Conservation (phyloP, 2,329 filamentous ascomycete species). For the Claviceps africana region DNA sequence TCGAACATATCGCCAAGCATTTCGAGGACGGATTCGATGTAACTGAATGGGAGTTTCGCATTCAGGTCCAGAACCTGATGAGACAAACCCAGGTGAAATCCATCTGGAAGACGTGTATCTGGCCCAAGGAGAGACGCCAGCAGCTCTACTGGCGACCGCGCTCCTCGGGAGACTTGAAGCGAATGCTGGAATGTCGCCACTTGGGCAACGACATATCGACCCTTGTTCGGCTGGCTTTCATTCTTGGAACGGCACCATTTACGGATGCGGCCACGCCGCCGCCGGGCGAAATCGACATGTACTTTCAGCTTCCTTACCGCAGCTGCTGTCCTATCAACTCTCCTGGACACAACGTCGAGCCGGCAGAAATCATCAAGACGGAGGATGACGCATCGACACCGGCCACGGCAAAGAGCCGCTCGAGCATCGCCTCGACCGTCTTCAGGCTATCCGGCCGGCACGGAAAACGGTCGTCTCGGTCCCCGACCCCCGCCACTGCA, state of each 20-base stretch:
- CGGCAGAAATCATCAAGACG: conserved; percentile 13
- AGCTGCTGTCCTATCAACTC: conserved; percentile 23
- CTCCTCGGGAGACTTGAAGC: conserved; percentile 28
- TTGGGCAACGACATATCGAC: conserved; percentile 26
- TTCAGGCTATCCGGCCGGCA: conserved; percentile 20
- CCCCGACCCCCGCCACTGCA: conserved; percentile 19
- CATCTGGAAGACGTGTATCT: conserved; percentile 31
- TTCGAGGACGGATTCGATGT: conserved; percentile 30
- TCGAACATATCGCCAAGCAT: conserved; percentile 33
- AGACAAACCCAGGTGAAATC: conserved; percentile 28
- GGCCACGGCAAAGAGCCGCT: conserved; percentile 15
- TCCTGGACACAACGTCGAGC: conserved; percentile 14
- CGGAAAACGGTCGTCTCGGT: conserved; percentile 22
- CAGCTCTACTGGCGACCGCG: conserved; percentile 26
- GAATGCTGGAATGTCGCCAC: conserved; percentile 30
- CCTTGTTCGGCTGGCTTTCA: conserved; percentile 29
- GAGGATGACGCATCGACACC: conserved; percentile 17
- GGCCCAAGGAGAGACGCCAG: conserved; percentile 29
- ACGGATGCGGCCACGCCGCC: conserved; percentile 22
- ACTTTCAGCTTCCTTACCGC: conserved; percentile 24
- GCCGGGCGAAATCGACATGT: conserved; percentile 24
- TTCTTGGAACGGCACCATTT: conserved; percentile 28
- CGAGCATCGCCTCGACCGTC: conserved; percentile 16
- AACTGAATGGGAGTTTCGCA: conserved; percentile 29
- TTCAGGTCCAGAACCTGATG: conserved; percentile 30